Evolutionary conservation across 768 basidiomycete genomes (phyloP), one percentile per base, ranked within the genome.

Genomic region (Obba rivulosa): DNA sequence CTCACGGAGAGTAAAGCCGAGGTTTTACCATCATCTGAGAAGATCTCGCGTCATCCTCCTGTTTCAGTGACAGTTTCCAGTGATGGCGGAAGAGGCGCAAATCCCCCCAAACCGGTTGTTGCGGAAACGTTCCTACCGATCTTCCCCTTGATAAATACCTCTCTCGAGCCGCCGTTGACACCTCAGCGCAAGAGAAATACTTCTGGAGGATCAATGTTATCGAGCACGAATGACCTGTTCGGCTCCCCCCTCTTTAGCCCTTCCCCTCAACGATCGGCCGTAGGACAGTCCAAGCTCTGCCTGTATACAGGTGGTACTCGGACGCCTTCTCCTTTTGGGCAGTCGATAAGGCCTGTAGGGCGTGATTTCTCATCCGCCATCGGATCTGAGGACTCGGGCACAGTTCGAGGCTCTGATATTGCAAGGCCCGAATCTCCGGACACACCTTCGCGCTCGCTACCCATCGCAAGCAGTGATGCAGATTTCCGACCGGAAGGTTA

Each of bases 391-490:
- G 38, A 11, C 25, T 18, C 24, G 20, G 10, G 22, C 24, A 17
- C 41, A 31, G 28, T 18, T 2, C 28, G 25, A 16, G 34, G 43
- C 22, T 35, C 45, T 20, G 68, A 67, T 1, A 61, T 71, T 39
- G 69, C 68, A 42, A 72, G 69, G 21, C 62, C 72, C n/a, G 70
- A 74, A 37, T 31, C 28, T 31, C 28, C 28, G 5, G 68, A 60
- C 34, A 43, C 67, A 28, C 73, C 76, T 3, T 66, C 74, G 16
- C 73, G 67, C 48, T 76, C 77, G 2, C 58, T 76, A 28, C 74
- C 75, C 2, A 63, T 71, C 17, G 71, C 72, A 24, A 76, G 75
- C 54, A 78, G 73, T 55, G 76, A 79, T 44, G 61, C 66, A 8
- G 76, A 76, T 17, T 43, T 25, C 20, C 46, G n/a, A n/a, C n/a